Evolutionary conservation across 441 rosid species (phyloP), one percentile per base, ranked within the genome.

Genomic region (Erodium texanum): DNA sequence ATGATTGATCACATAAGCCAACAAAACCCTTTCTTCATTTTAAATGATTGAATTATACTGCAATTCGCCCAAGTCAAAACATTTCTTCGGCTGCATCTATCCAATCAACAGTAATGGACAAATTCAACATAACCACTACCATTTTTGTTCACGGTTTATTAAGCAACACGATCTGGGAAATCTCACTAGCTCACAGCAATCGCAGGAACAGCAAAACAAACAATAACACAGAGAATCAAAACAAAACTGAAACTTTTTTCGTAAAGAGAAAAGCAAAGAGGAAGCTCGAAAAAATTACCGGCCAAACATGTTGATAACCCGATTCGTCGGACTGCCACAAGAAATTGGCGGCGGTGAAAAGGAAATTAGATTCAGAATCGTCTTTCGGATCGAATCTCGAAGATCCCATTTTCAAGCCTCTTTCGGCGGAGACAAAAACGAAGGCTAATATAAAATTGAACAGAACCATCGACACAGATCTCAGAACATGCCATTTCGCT

Each of bases 271-370:
- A n/a, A n/a, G n/a, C n/a, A n/a, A n/a, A n/a, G n/a, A n/a, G n/a
- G n/a, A n/a, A n/a, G n/a, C n/a, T n/a, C n/a, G n/a, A 16, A 8
- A 12, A 12, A 62, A 83, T 75, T 82, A 89, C 98, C 54, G 98
- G 98, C 98, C 98, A 92, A 74, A 86, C 85, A 80, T 86, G 98
- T 1, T 77, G 77, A 75, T 92, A 87, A 67, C 94, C 86, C 0
- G 78, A 68, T 65, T 67, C 72, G 75, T 80, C 71, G 68, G 94
- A 67, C 67, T 80, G 87, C 96, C 96, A 86, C 32, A 89, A 70
- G 82, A 84, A 85, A 76, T 75, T 76, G 10, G 62, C 62, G 5
- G 80, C 86, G 79, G 59, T 82, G 66, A 77, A 45, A 66, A 87
- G 71, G 67, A 66, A 85, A 73, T 69, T 68, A 1, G 85, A 70